Conservation (phyloP, 108 stramenopile genomes). For the Pelagomonas calceolata region DNA sequence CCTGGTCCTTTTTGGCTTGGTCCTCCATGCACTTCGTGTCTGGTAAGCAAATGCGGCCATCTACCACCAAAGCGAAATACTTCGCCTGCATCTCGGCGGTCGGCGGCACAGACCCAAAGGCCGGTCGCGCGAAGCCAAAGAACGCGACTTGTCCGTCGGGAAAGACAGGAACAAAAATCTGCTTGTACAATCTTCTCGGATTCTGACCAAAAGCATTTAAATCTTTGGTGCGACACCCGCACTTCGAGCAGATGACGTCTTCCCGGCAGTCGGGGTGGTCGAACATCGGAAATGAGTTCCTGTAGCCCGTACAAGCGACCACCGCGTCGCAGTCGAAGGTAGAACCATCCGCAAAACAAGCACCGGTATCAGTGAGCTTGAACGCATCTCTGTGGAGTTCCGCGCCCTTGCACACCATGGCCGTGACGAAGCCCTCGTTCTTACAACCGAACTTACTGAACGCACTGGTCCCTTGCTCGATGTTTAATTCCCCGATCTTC, state of each 20-base stretch:
- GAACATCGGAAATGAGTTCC: constrained; percentile 4
- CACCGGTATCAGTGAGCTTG: neutral
- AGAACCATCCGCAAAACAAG: neutral
- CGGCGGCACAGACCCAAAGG: constrained; percentile 8
- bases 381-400: neutral
- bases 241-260: neutral
- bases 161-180: neutral
- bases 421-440: neutral
- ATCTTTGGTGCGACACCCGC: constrained; percentile 16
- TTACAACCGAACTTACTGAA: neutral
- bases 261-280: neutral
- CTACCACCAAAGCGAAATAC: neutral
- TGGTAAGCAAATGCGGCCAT: constrained; percentile 1
- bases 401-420: constrained; percentile 2
- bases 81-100: neutral
- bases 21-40: neutral
- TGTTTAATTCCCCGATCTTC: neutral
- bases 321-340: neutral
- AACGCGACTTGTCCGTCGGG: constrained; percentile 7
- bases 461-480: neutral
- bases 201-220: constrained; percentile 12
- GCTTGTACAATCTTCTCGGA: neutral
- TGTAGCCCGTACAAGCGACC: constrained; percentile 8
- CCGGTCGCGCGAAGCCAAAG: constrained; percentile 9
- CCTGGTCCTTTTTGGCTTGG: constrained; percentile 15